These are phyloP conservation scores for Fraxinus paxiana DNA, from an alignment of 305 asterid genomes.

Conservation along the genomic window DNA sequence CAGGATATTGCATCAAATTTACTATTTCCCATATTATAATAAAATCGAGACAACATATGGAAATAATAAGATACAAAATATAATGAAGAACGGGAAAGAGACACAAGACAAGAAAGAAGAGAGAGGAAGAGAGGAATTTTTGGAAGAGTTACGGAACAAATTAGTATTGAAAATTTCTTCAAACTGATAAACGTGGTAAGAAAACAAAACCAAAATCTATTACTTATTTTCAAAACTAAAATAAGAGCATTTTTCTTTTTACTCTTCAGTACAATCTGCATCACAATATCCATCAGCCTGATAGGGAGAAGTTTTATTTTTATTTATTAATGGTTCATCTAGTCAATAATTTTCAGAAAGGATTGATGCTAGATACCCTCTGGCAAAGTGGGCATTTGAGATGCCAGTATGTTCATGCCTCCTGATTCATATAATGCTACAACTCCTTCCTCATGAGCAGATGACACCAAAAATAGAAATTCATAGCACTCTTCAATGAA, in stretches of 20 bases:
- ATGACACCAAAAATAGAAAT: constrained; percentile 57
- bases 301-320: not conserved
- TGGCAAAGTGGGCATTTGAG: constrained; percentile 53
- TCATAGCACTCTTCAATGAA: constrained; percentile 72
- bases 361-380: constrained; percentile 48
- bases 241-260: not conserved
- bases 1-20: not conserved
- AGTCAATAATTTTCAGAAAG: not conserved
- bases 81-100: not conserved
- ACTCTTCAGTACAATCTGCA: not conserved
- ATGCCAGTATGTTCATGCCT: constrained; percentile 58
- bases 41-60: not conserved
- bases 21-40: not conserved
- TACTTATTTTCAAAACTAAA: not conserved
- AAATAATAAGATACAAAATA: not conserved
- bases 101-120: not conserved
- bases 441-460: constrained; percentile 55
- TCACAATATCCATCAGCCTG: not conserved
- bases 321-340: not conserved
- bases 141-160: not conserved
- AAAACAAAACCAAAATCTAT: not conserved
- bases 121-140: not conserved
- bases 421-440: constrained; percentile 50
- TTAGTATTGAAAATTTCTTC: not conserved
- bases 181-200: not conserved